These are phyloP conservation scores for Phytophthora pseudosyringae DNA, from an alignment of 352 stramenopile species.

Conservation along the genomic window DNA sequence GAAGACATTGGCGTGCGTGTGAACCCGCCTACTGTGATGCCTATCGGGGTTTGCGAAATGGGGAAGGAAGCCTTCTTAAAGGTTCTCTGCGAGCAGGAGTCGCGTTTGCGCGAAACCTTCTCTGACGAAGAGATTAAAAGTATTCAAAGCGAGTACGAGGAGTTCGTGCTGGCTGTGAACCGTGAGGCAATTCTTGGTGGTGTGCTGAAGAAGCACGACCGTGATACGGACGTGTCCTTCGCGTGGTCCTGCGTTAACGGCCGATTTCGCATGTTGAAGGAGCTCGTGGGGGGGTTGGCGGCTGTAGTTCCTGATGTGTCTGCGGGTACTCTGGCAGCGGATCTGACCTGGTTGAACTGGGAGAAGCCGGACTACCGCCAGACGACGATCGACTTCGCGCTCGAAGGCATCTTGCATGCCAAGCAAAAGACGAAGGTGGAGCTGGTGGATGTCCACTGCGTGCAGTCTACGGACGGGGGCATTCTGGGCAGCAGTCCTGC, in stretches of 20 bases:
- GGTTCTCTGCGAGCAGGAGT: slow-evolving; percentile 46
- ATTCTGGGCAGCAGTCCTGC: slow-evolving; percentile 7
- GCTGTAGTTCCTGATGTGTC: slow-evolving; percentile 50
- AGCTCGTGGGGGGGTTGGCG: slow-evolving; percentile 61
- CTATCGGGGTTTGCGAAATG: slow-evolving; percentile 60
- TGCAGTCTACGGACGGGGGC: slow-evolving; percentile 25
- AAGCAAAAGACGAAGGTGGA: slow-evolving; percentile 71
- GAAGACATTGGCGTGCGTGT: slow-evolving; percentile 48
- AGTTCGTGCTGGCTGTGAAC: slow-evolving; percentile 50
- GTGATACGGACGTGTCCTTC: slow-evolving; percentile 66
- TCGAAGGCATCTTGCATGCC: slow-evolving; percentile 74
- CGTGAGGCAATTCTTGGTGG: slow-evolving; percentile 58
- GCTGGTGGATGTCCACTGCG: slow-evolving; percentile 58
- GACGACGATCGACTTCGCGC: slow-evolving; percentile 65
- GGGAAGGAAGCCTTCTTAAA: slow-evolving; percentile 54
- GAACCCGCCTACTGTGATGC: slow-evolving; percentile 53
- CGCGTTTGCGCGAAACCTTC: slow-evolving; percentile 52
- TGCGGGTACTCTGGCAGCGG: slow-evolving; percentile 38
- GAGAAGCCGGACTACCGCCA: slow-evolving; percentile 70
- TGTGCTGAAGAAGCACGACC: slow-evolving; percentile 63
- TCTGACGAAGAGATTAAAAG: slow-evolving; percentile 47
- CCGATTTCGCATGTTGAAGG: slow-evolving; percentile 57
- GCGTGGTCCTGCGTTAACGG: slow-evolving; percentile 65
- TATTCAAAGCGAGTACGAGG: slow-evolving; percentile 58
- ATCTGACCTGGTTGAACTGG: slow-evolving; percentile 61